Evolutionary conservation across 1,284 basidiomycete genomes (phyloP).

Genomic region (Ceratobasidium papillatum): DNA sequence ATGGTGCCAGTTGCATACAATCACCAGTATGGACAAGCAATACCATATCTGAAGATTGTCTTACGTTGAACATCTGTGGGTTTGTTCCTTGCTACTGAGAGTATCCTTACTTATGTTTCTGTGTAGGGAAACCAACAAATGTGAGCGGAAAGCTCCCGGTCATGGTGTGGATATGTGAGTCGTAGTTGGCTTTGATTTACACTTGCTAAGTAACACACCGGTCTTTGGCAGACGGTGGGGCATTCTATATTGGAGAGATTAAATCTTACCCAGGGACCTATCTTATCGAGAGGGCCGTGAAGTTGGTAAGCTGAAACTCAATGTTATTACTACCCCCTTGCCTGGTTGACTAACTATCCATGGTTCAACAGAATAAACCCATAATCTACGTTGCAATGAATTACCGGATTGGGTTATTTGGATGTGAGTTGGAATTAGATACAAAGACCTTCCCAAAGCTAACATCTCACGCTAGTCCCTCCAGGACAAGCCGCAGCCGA

Average conservation of each 20-base stretch:
- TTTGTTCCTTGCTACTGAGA: not conserved
- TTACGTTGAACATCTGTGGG: conserved; percentile 38
- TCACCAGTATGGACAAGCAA: not conserved
- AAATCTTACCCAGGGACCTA: not conserved
- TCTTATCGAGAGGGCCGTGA: not conserved
- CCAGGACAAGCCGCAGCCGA: conserved; percentile 47
- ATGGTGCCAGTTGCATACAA: conserved; percentile 9
- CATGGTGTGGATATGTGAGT: conserved; percentile 41
- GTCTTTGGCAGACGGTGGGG: conserved; percentile 34
- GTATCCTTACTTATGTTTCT: not conserved
- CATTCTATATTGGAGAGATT: not conserved
- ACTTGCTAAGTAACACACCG: not conserved
- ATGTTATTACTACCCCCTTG: no score
- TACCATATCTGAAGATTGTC: conserved; percentile 38
- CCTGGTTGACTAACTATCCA: no score
- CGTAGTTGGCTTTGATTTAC: not conserved
- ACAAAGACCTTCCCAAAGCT: not conserved
- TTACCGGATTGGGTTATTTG: conserved; percentile 46
- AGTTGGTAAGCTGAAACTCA: not conserved
- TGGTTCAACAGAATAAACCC: conserved; percentile 43
- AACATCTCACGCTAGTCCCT: conserved; percentile 46
- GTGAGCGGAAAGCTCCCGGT: conserved; percentile 35
- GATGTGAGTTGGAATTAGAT: conserved; percentile 32
- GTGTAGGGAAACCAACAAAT: conserved; percentile 30
- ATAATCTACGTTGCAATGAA: conserved; percentile 50